Conservation (phyloP, 176 grass and related monocot genomes). For the Hsuehochloa calcarea region DNA sequence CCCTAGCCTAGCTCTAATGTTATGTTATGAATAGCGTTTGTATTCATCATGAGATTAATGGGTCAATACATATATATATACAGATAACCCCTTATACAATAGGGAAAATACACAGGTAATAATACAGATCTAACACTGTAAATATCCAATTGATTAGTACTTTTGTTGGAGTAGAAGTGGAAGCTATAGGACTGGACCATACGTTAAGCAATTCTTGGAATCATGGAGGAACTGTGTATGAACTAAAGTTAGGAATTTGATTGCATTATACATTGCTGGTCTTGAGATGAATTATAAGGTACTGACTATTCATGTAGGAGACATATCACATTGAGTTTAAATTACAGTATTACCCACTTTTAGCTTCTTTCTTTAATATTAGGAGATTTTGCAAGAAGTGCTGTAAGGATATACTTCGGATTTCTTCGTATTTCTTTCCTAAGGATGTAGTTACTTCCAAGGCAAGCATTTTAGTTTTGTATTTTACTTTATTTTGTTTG, state of each 20-base stretch:
- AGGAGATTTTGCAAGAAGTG: neutral
- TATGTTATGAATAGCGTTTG: too few relatives aligned
- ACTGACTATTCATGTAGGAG: neutral
- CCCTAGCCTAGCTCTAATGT: too few relatives aligned
- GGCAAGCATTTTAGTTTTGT: neutral
- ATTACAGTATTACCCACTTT: neutral
- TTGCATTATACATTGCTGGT: neutral
- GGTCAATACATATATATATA: too few relatives aligned
- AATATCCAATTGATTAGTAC: neutral
- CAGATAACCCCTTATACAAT: too few relatives aligned
- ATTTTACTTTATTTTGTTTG: constrained; percentile 30
- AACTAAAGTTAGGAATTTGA: neutral
- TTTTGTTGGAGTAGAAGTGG: neutral
- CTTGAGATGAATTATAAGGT: constrained; percentile 2
- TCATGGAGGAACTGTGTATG: neutral
- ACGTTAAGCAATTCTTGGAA: neutral
- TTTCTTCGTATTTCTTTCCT: neutral
- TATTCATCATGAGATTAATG: too few relatives aligned
- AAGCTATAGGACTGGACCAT: neutral
- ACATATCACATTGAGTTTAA: constrained; percentile 2
- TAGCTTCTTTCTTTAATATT: constrained; percentile 12
- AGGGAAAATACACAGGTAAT: too few relatives aligned
- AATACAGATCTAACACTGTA: too few relatives aligned
- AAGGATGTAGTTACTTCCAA: neutral
- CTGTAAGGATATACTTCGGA: neutral